Evolutionary conservation across 2,329 filamentous ascomycete species (phyloP).

Genomic region (Penicillium italicum): DNA sequence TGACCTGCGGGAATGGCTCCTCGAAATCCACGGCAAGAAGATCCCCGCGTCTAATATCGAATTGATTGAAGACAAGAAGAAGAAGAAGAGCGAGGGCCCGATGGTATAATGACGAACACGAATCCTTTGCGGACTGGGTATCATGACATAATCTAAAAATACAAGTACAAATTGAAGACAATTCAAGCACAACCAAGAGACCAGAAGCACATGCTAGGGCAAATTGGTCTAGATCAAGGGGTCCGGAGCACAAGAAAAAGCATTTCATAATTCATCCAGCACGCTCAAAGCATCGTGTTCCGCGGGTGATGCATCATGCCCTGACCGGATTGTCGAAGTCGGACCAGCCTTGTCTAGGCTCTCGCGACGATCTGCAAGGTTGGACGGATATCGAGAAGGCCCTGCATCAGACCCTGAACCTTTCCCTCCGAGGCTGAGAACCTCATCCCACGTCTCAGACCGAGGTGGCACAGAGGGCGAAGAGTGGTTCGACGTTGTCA

Average conservation of each 20-base stretch:
- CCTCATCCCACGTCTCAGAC: slow-evolving; percentile 6
- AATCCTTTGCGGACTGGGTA: slow-evolving; percentile 22
- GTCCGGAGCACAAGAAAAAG: background rate
- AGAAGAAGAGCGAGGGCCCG: slow-evolving; percentile 57
- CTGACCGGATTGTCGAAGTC: background rate
- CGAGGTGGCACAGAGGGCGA: slow-evolving; percentile 5
- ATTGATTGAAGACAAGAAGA: slow-evolving; percentile 91
- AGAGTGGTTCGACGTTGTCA: slow-evolving; percentile 15
- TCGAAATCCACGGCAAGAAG: slow-evolving; percentile 76
- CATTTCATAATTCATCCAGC: slow-evolving; percentile 31
- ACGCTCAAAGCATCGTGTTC: slow-evolving; percentile 25
- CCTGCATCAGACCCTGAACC: background rate
- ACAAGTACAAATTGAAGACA: slow-evolving; percentile 15
- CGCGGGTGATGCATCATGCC: slow-evolving; percentile 9
- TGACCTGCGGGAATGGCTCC: slow-evolving; percentile 85
- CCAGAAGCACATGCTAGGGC: background rate
- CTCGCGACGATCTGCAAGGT: slow-evolving; percentile 20
- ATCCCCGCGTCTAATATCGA: slow-evolving; percentile 96
- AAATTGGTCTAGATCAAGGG: background rate
- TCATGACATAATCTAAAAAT: slow-evolving; percentile 23
- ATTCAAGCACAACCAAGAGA: slow-evolving; percentile 5
- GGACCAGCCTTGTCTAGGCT: slow-evolving; percentile 8
- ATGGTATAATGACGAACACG: slow-evolving; percentile 15
- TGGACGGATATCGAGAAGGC: slow-evolving; percentile 19
- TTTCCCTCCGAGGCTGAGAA: background rate